These are phyloP conservation scores for Tolypocladium album DNA, from an alignment of 2,329 filamentous ascomycete species.

Conservation along the genomic window DNA sequence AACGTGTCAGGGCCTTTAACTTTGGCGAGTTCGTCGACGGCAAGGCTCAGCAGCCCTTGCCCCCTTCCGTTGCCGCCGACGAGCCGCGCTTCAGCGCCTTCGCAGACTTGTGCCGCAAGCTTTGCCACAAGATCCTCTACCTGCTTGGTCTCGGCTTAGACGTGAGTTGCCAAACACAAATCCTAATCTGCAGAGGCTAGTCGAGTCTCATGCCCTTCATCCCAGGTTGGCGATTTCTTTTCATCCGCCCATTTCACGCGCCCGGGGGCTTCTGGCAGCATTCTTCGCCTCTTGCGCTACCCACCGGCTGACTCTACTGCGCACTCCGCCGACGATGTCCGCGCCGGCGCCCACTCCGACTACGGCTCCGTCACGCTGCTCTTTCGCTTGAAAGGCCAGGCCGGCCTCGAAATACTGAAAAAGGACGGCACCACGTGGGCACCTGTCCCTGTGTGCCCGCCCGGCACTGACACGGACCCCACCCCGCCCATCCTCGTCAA, in stretches of 20 bases:
- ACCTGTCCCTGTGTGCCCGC: slow-evolving; percentile 56
- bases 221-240: slow-evolving; percentile 41
- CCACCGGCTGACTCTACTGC: slow-evolving; percentile 38
- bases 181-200: not conserved
- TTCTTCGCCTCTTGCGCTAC: slow-evolving; percentile 64
- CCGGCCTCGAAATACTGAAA: slow-evolving; percentile 74
- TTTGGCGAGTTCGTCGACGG: slow-evolving; percentile 65
- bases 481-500: slow-evolving; percentile 73
- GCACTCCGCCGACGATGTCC: slow-evolving; percentile 50
- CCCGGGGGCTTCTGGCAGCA: slow-evolving; percentile 41
- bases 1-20: slow-evolving; percentile 66
- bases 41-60: slow-evolving; percentile 68
- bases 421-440: slow-evolving; percentile 40
- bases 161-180: slow-evolving; percentile 26
- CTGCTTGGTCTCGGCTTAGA: slow-evolving; percentile 71
- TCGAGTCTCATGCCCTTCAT: not conserved
- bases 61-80: slow-evolving; percentile 47
- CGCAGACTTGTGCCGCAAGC: slow-evolving; percentile 55
- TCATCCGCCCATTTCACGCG: slow-evolving; percentile 35
- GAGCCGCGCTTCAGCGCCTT: slow-evolving; percentile 56
- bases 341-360: slow-evolving; percentile 87
- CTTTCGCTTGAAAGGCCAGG: slow-evolving; percentile 76
- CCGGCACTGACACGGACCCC: slow-evolving; percentile 44
- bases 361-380: slow-evolving; percentile 66
- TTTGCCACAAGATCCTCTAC: slow-evolving; percentile 63